A percentile compares a stretch with the other conserved stretches of the same genome.
Evolutionary conservation across 2,329 filamentous ascomycete species (phyloP).

Genomic region (Verticillium nonalfalfae): DNA sequence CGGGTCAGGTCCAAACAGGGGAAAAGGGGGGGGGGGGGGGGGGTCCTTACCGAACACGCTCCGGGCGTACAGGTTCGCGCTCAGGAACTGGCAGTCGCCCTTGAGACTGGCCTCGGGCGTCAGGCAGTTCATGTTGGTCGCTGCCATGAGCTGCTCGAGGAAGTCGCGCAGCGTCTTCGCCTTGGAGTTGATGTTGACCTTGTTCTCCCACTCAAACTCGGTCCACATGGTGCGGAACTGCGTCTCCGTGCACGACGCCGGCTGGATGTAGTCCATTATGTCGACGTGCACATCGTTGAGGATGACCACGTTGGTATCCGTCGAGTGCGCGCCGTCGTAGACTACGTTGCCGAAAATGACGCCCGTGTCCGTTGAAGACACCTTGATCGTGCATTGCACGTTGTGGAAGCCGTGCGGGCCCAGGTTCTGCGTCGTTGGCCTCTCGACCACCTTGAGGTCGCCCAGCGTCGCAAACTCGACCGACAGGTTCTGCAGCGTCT

Average conservation of each 20-base stretch:
- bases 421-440: conserved; percentile 92
- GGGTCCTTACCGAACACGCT: conserved; percentile 86
- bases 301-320: conserved; percentile 94
- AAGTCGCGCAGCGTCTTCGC: conserved; percentile 88
- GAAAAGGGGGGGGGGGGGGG: no score
- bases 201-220: conserved; percentile 99
- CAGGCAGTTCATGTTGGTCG: conserved; percentile 97
- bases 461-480: conserved; percentile 98
- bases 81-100: conserved; percentile 96
- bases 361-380: conserved; percentile 94
- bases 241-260: conserved; percentile 91
- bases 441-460: conserved; percentile 95
- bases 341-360: conserved; percentile 99
- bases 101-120: conserved; percentile 95
- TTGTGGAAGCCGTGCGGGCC: conserved; percentile 96
- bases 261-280: conserved; percentile 99
- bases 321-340: conserved; percentile 88
- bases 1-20: no score
- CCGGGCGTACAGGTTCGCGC: conserved; percentile 90
- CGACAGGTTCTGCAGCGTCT: conserved; percentile 93
- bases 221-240: conserved; percentile 99
- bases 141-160: conserved; percentile 90
- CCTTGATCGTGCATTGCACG: conserved; percentile 97
- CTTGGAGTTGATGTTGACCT: conserved; percentile 99
- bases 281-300: conserved; percentile 97